Evolutionary conservation across 78 protist species (phyloP).

Genomic region (Protostelium mycophagum): DNA sequence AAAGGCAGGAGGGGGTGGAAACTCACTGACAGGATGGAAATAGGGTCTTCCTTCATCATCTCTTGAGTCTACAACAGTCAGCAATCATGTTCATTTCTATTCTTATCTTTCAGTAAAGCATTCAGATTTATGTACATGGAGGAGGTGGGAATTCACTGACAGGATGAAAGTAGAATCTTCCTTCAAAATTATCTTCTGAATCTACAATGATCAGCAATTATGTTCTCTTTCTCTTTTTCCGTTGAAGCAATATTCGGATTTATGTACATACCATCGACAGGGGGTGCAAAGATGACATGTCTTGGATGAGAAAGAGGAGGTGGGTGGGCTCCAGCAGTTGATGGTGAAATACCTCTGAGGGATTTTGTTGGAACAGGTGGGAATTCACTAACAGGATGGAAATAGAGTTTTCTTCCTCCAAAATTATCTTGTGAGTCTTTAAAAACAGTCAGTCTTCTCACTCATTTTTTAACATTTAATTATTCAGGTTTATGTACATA

Average conservation of each 20-base stretch:
- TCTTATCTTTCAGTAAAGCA: too few species aligned
- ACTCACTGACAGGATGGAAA: neutral
- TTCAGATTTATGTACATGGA: too few species aligned
- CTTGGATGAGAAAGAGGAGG: neutral
- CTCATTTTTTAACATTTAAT: neutral
- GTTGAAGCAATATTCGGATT: neutral
- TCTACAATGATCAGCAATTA: too few species aligned
- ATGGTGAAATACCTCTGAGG: neutral
- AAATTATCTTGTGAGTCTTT: too few species aligned
- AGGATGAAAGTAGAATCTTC: too few species aligned
- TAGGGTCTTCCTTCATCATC: neutral
- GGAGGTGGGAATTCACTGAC: too few species aligned
- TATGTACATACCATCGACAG: neutral
- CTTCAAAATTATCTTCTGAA: too few species aligned
- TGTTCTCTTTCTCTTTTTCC: too few species aligned
- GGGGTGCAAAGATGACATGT: neutral
- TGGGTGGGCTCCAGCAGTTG: neutral
- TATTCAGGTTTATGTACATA: neutral
- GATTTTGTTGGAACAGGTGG: neutral
- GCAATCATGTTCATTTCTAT: too few species aligned
- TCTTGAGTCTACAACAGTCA: neutral
- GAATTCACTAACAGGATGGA: neutral
- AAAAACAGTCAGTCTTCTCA: too few species aligned
- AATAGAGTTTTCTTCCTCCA: neutral
- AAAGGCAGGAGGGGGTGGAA: neutral